phyloP scores from a whole-genome alignment of 129 eudicot species.

The Tanacetum coccineum region DNA sequence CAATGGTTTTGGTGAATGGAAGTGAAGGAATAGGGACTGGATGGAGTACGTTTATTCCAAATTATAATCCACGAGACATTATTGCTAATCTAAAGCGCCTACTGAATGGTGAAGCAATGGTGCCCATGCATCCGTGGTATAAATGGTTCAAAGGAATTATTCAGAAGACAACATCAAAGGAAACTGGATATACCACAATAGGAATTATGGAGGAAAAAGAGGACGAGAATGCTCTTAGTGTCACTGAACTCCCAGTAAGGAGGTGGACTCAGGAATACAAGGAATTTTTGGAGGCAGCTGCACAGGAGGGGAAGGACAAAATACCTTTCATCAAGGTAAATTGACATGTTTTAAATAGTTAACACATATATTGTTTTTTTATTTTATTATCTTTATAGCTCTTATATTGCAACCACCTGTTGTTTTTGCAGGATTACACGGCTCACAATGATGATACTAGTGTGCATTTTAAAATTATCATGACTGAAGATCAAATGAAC shows the following conservation, averaged over 20 bases:
- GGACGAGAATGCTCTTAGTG: slow-evolving; percentile 41
- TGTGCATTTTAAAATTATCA: slow-evolving; percentile 49
- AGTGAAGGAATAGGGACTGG: slow-evolving; percentile 98
- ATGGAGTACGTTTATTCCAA: slow-evolving; percentile 85
- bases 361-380: too few relatives aligned
- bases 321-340: slow-evolving; percentile 70
- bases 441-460: slow-evolving; percentile 53
- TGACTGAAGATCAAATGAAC: slow-evolving; percentile 47
- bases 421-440: slow-evolving; percentile 46
- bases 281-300: slow-evolving; percentile 66
- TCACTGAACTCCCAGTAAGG: slow-evolving; percentile 78
- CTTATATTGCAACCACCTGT: too few relatives aligned
- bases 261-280: slow-evolving; percentile 93
- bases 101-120: slow-evolving; percentile 59
- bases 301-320: slow-evolving; percentile 46
- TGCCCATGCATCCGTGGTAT: slow-evolving; percentile 96
- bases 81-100: slow-evolving; percentile 65
- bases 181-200: slow-evolving; percentile 56
- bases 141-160: slow-evolving; percentile 74
- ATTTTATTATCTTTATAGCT: too few relatives aligned
- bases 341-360: neutral
- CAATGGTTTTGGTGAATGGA: slow-evolving; percentile 84
- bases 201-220: slow-evolving; percentile 66
- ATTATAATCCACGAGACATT: slow-evolving; percentile 78
- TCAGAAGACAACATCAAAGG: slow-evolving; percentile 64